Conservation (phyloP, 495 filamentous ascomycete species). For the Podospora comata region DNA sequence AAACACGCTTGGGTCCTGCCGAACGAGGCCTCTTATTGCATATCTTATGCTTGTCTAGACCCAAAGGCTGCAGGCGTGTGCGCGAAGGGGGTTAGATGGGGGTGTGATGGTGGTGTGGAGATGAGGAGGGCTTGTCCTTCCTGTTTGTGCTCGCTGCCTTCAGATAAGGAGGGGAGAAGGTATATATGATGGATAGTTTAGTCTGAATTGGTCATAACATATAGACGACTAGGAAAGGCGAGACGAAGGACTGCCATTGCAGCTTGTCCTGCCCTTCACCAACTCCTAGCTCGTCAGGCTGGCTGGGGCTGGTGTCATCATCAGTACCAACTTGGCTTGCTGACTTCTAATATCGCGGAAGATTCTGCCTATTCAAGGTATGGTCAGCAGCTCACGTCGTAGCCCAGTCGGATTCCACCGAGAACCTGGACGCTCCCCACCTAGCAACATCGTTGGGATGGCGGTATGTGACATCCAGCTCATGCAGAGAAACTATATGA, state of each 20-base stretch:
- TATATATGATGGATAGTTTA: neutral
- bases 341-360: constrained; percentile 21
- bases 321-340: constrained; percentile 7
- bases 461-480: neutral
- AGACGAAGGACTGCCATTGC: neutral
- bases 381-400: constrained; percentile 26
- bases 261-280: neutral
- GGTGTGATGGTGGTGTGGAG: neutral
- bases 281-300: neutral
- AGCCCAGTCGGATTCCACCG: constrained; percentile 17
- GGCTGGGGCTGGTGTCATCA: neutral
- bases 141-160: neutral
- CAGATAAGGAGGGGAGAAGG: neutral
- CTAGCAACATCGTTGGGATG: neutral
- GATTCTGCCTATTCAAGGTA: constrained; percentile 28
- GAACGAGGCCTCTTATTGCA: constrained; percentile 23
- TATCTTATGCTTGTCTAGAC: constrained; percentile 17
- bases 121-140: constrained; percentile 6
- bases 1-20: constrained; percentile 9
- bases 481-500: neutral
- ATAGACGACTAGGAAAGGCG: neutral
- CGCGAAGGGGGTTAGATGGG: neutral
- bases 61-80: neutral
- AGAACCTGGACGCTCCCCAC: neutral
- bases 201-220: neutral